Conservation (phyloP, 192 early-diverging fungal species). For the Coemansia pectinata region DNA sequence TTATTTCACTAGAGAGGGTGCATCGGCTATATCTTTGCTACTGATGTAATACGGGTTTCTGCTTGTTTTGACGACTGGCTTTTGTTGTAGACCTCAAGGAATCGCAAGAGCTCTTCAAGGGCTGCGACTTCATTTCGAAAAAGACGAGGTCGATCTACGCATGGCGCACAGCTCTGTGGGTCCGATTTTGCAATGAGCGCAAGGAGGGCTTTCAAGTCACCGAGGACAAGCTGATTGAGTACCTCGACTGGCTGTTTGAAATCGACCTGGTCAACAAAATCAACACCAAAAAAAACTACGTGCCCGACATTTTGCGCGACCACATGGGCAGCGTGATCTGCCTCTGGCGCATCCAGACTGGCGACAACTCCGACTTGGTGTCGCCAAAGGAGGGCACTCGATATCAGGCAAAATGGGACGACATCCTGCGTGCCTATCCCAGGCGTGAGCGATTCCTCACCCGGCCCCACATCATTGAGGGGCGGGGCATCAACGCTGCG, state of each 20-base stretch:
- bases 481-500: neutral
- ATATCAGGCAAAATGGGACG: slow-evolving; percentile 56
- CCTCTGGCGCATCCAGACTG: slow-evolving; percentile 54
- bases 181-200: slow-evolving; percentile 51
- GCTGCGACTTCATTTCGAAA: slow-evolving; percentile 54
- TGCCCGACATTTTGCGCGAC: slow-evolving; percentile 55
- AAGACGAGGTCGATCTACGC: slow-evolving; percentile 56
- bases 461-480: slow-evolving; percentile 20
- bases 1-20: neutral
- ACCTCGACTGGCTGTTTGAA: slow-evolving; percentile 54
- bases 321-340: slow-evolving; percentile 56
- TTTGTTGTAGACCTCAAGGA: slow-evolving; percentile 49
- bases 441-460: slow-evolving; percentile 41
- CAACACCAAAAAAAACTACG: slow-evolving; percentile 56
- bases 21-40: neutral
- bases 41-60: neutral
- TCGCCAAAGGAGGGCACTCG: slow-evolving; percentile 54
- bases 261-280: slow-evolving; percentile 55
- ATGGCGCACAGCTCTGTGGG: slow-evolving; percentile 52
- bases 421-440: slow-evolving; percentile 50
- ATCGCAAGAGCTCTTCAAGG: slow-evolving; percentile 49
- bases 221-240: slow-evolving; percentile 47
- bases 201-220: slow-evolving; percentile 37
- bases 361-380: slow-evolving; percentile 45
- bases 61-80: neutral